Evolutionary conservation across 768 basidiomycete genomes (phyloP).

Genomic region (Russula abietina): DNA sequence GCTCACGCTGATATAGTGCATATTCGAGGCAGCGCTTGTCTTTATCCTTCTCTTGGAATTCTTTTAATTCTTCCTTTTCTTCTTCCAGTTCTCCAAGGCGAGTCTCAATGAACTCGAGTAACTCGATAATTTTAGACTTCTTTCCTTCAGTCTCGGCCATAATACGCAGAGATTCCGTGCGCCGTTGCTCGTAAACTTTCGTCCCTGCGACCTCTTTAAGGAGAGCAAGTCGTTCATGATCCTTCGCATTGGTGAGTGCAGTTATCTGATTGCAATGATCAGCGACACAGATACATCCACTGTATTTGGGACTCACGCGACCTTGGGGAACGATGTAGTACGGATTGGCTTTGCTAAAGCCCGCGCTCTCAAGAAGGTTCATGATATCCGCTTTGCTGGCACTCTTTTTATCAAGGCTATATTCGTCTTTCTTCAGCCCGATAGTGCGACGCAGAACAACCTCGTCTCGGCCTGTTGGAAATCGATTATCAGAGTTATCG

Average conservation of each 20-base stretch:
- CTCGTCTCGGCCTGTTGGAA: constrained; percentile 86
- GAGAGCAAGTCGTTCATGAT: constrained; percentile 87
- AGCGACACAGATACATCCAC: neutral
- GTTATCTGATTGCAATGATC: constrained; percentile 64
- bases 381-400: constrained; percentile 95
- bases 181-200: constrained; percentile 93
- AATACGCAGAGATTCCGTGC: constrained; percentile 87
- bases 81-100: constrained; percentile 89
- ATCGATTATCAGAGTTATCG: constrained; percentile 90
- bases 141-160: constrained; percentile 97
- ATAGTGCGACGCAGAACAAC: constrained; percentile 89
- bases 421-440: constrained; percentile 97
- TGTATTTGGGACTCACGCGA: constrained; percentile 50
- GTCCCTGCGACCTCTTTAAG: constrained; percentile 98
- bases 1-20: constrained; percentile 84
- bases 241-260: constrained; percentile 93
- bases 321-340: constrained; percentile 99
- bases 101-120: constrained; percentile 86
- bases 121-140: constrained; percentile 82
- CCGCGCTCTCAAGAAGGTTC: constrained; percentile 93
- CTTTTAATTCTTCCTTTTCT: constrained; percentile 96
- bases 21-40: constrained; percentile 93
- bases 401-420: constrained; percentile 92
- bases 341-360: constrained; percentile 96
- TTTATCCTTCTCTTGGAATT: constrained; percentile 94